Percentiles rank a stretch among this genome's conserved stretches.
Evolutionary conservation across 495 filamentous ascomycete genomes (phyloP).

Genomic region (Aspergillus egyptiacus): DNA sequence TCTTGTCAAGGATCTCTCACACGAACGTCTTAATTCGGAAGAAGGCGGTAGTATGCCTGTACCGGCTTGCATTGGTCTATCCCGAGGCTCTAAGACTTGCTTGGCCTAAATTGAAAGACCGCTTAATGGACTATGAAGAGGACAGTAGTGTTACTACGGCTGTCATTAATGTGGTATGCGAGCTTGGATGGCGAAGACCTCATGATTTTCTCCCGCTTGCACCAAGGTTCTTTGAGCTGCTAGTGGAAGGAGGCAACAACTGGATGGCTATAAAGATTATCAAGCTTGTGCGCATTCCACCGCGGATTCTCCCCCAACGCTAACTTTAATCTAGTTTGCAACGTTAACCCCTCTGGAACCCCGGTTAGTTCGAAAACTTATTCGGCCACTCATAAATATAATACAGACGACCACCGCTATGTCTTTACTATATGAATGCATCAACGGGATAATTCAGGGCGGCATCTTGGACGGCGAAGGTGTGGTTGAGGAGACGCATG

Average conservation of each 20-base stretch:
- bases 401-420: slow-evolving; percentile 93
- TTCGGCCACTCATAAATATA: slow-evolving; percentile 87
- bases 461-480: slow-evolving; percentile 80
- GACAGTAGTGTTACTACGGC: slow-evolving; percentile 92
- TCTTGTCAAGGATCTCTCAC: slow-evolving; percentile 80
- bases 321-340: slow-evolving; percentile 66
- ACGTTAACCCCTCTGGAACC: slow-evolving; percentile 91
- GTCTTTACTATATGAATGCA: slow-evolving; percentile 95
- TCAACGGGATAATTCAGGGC: slow-evolving; percentile 95
- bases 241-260: slow-evolving; percentile 92
- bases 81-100: slow-evolving; percentile 86
- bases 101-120: slow-evolving; percentile 95
- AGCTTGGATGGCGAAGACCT: slow-evolving; percentile 88
- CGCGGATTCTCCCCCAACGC: background rate
- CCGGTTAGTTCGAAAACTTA: slow-evolving; percentile 81
- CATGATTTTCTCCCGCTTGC: slow-evolving; percentile 90
- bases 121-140: slow-evolving; percentile 82
- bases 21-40: slow-evolving; percentile 78
- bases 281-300: slow-evolving; percentile 63
- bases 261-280: slow-evolving; percentile 99
- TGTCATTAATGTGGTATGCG: slow-evolving; percentile 93
- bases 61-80: slow-evolving; percentile 86
- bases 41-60: slow-evolving; percentile 90
- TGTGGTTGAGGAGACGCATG: slow-evolving; percentile 72
- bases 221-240: slow-evolving; percentile 81